phyloP scores from a whole-genome alignment of 208 protist genomes.

The Leptomonas seymouri region DNA sequence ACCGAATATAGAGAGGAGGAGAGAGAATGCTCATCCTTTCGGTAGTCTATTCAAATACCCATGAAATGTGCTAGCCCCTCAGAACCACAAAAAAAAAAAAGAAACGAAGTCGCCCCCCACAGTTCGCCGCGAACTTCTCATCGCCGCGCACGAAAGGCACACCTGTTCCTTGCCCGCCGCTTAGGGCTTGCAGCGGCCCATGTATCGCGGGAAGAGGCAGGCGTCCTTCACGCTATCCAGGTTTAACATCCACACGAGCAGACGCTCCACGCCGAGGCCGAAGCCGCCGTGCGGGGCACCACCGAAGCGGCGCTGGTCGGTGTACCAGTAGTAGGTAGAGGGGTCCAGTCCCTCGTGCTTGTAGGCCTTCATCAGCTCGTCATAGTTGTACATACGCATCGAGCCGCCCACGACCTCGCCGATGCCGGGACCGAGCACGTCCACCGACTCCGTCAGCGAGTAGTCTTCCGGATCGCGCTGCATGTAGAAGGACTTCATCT shows the following conservation, averaged over 20 bases:
- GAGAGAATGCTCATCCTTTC: slow-evolving; percentile 1
- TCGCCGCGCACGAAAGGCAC: not conserved
- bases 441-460: slow-evolving; percentile 94
- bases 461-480: slow-evolving; percentile 80
- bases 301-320: slow-evolving; percentile 98
- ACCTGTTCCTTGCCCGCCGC: not conserved
- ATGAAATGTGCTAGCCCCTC: no score
- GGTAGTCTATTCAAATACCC: no score
- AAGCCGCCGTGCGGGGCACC: slow-evolving; percentile 98
- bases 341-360: slow-evolving; percentile 95
- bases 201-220: slow-evolving; percentile 97
- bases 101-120: not conserved
- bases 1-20: no score
- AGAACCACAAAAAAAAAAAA: slow-evolving; percentile 17
- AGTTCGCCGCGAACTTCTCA: not conserved
- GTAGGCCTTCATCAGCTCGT: slow-evolving; percentile 95
- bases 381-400: slow-evolving; percentile 96
- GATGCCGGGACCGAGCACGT: slow-evolving; percentile 97
- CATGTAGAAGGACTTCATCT: slow-evolving; percentile 99
- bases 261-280: slow-evolving; percentile 98
- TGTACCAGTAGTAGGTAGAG: slow-evolving; percentile 98
- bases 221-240: slow-evolving; percentile 96
- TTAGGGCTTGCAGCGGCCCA: slow-evolving; percentile 96
- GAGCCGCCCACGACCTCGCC: slow-evolving; percentile 99
- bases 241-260: slow-evolving; percentile 97